Base-by-base conservation (phyloP, 179 eudicot species). In the Vitellaria paradoxa region DNA sequence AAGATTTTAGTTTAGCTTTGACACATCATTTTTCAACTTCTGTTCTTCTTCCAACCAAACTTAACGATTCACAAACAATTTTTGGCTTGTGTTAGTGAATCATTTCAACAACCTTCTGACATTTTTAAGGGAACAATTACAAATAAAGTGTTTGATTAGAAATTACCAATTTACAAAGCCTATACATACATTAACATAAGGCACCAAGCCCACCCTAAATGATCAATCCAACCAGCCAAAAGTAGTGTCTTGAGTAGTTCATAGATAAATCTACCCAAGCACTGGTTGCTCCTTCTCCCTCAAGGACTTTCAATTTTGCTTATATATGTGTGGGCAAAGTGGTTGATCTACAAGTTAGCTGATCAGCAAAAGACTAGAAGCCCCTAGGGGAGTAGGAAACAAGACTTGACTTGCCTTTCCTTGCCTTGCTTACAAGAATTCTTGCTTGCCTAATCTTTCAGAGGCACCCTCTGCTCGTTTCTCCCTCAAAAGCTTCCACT, bases 401-500 rank as follows among this genome's bases (percentile, higher is more conserved):
- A 77, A 73, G 24, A 9, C 14, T 8, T 49, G 50, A n/a, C n/a
- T n/a, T n/a, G 24, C 15, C 15, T 9, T 50, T 21, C 15, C 56
- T 65, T 50, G 55, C 37, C 37, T 30, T 49, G 66, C 40, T 42
- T 46, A 47, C 7, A 18, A 68, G 18, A 63, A 18, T 2, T 53
- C 21, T 12, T 59, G 21, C 20, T 3, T 9, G 2, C 30, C 42
- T 4, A 2, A 9, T 14, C 61, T 71, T 65, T 63, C 26, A 77
- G 61, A 73, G 73, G 24, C 52, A 67, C 56, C 76, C 62, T 73
- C 50, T 62, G n/a, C 69, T 72, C 17, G 5, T 30, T 30, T 70
- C 63, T 61, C 75, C 75, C 74, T 77, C 74, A 68, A 77, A 55
- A 57, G 37, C 74, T 68, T 68, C 74, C 61, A 63, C 55, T 26